These are phyloP conservation scores for Chlorella ohadii DNA, from an alignment of 139 green algal genomes.

Conservation along the genomic window DNA sequence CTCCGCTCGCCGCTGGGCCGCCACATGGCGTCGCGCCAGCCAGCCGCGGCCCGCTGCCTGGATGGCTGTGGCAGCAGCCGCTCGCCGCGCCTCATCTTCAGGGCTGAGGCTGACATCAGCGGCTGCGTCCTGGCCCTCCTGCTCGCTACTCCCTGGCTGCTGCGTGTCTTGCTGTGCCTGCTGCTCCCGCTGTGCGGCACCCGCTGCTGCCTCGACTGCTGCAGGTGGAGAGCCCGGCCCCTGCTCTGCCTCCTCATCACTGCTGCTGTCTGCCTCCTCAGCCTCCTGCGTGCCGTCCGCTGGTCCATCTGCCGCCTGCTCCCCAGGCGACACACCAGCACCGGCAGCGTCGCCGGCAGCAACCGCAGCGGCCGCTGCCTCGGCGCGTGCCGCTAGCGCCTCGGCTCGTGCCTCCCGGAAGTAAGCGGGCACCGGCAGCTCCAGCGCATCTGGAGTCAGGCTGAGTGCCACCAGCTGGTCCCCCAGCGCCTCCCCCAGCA, in stretches of 20 bases:
- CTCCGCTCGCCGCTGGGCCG: slow-evolving; percentile 67
- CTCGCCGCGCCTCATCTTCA: slow-evolving; percentile 5
- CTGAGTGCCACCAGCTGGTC: slow-evolving; percentile 88
- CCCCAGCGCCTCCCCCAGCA: slow-evolving; percentile 73
- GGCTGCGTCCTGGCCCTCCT: not conserved
- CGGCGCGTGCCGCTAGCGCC: slow-evolving; percentile 33
- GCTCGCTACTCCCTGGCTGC: not conserved
- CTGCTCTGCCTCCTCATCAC: too few relatives aligned
- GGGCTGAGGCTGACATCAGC: not conserved
- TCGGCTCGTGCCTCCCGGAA: slow-evolving; percentile 73
- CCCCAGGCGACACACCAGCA: not conserved
- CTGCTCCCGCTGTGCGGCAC: not conserved
- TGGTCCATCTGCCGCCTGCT: not conserved
- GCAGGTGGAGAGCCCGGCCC: too few relatives aligned
- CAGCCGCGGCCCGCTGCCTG: slow-evolving; percentile 75
- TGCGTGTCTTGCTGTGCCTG: not conserved
- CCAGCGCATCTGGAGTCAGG: slow-evolving; percentile 81
- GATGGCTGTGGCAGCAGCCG: slow-evolving; percentile 78
- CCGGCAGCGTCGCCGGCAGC: not conserved
- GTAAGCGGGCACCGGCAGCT: slow-evolving; percentile 85
- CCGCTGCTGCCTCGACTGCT: not conserved
- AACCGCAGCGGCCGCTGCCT: not conserved
- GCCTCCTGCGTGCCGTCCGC: not conserved
- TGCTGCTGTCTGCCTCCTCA: not conserved
- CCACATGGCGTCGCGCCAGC: slow-evolving; percentile 64